A percentile compares a stretch with the other conserved stretches of the same genome.
phyloP scores from a whole-genome alignment of 169 alveolate genomes.

The Cryptosporidium canis region DNA sequence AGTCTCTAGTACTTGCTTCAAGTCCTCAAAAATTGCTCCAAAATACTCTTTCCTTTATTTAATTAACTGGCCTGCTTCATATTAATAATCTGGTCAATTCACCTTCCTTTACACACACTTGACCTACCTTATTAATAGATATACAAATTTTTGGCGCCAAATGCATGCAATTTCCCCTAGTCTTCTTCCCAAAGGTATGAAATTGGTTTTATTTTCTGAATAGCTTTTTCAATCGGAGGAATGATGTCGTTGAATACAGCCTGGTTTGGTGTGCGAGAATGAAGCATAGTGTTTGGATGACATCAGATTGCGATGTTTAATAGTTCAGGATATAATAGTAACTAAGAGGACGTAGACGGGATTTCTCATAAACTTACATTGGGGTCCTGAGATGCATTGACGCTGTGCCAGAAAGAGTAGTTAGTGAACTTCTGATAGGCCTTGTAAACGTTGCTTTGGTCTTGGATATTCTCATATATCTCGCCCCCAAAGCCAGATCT shows the following conservation, averaged over 20 bases:
- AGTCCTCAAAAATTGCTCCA: neutral
- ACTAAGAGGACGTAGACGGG: no score
- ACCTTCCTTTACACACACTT: neutral
- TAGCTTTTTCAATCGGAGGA: neutral
- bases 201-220: neutral
- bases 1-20: neutral
- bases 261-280: no score
- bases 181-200: constrained; percentile 17
- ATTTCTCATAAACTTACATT: neutral
- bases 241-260: neutral
- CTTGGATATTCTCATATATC: constrained; percentile 81
- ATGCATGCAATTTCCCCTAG: constrained; percentile 24
- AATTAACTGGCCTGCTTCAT: neutral
- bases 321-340: no score
- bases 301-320: no score
- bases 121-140: neutral
- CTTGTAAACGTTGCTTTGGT: constrained; percentile 79
- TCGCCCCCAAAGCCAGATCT: constrained; percentile 87
- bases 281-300: no score
- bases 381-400: constrained; percentile 63
- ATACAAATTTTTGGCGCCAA: constrained; percentile 36
- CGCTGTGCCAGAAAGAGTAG: constrained; percentile 61
- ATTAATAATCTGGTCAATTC: neutral
- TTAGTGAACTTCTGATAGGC: constrained; percentile 75
- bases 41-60: neutral